Conservation (phyloP, 805 yeast genomes). For the Zygosaccharomyces gambellarensis region DNA sequence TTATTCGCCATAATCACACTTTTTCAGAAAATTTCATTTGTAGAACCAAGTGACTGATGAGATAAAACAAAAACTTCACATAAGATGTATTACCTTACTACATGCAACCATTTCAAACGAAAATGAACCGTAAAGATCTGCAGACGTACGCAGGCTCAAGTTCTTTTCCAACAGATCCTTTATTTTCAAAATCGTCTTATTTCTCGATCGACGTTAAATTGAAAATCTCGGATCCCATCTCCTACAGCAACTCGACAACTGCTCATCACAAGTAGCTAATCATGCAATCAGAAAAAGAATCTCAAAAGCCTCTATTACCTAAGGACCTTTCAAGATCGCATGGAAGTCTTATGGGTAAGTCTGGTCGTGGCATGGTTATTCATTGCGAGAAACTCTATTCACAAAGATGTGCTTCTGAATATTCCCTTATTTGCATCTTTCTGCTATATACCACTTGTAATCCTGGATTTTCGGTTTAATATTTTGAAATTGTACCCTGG, state of each 20-base stretch:
- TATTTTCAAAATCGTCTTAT: too few species aligned
- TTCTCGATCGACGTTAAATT: too few species aligned
- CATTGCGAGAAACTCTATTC: neutral
- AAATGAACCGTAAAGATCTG: too few species aligned
- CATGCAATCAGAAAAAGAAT: neutral
- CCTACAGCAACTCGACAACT: neutral
- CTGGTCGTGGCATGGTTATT: neutral
- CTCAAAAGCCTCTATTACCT: neutral
- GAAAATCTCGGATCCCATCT: too few species aligned
- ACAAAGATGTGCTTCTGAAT: neutral
- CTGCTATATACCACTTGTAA: neutral
- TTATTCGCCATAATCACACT: too few species aligned
- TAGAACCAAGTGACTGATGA: too few species aligned
- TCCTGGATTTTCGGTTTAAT: neutral
- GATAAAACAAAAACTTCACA: too few species aligned
- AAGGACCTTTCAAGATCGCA: neutral
- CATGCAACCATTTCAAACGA: too few species aligned
- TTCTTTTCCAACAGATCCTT: too few species aligned
- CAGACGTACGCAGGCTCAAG: too few species aligned
- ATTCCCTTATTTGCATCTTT: neutral
- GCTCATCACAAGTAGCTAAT: neutral
- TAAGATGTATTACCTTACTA: too few species aligned
- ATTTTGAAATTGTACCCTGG: neutral
- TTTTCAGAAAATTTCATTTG: too few species aligned
- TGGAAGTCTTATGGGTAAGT: neutral